Conservation (phyloP, 257 asterid species). For the Anisodus acutangulus region DNA sequence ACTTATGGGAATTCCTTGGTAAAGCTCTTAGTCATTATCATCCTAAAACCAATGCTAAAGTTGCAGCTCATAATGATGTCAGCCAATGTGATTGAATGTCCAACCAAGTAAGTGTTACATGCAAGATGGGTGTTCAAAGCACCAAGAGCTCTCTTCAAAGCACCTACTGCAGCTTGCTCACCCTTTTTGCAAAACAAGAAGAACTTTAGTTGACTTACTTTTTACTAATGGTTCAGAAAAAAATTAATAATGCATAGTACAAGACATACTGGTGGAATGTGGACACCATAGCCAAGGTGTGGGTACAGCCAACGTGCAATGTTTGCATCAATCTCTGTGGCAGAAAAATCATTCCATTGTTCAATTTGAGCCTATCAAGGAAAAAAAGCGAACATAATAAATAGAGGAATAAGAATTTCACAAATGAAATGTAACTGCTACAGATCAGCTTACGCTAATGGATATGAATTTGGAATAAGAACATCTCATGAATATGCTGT, state of each 20-base stretch:
- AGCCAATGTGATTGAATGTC: constrained; percentile 76
- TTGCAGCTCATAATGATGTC: constrained; percentile 73
- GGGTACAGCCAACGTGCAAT: constrained; percentile 60
- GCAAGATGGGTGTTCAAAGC: constrained; percentile 53
- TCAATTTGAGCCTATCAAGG: constrained; percentile 64
- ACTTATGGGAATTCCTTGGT: constrained; percentile 91
- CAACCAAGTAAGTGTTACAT: constrained; percentile 75
- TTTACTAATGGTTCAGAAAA: background rate
- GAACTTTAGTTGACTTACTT: background rate
- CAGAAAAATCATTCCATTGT: constrained; percentile 82
- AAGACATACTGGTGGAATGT: constrained; percentile 64
- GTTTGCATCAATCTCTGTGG: background rate
- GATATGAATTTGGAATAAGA: too few species aligned
- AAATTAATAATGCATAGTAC: background rate
- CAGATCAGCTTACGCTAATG: too few species aligned
- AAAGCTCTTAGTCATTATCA: constrained; percentile 71
- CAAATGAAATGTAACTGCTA: background rate
- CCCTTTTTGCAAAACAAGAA: constrained; percentile 44
- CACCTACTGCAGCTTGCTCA: constrained; percentile 71
- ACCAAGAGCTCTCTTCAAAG: constrained; percentile 68
- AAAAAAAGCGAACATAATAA: background rate
- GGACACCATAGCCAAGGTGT: constrained; percentile 53
- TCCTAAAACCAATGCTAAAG: constrained; percentile 48
- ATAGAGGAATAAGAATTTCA: background rate
- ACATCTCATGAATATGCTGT: too few species aligned